phyloP scores from a whole-genome alignment of 164 flowering plant genomes.

The Brasenia schreberi region DNA sequence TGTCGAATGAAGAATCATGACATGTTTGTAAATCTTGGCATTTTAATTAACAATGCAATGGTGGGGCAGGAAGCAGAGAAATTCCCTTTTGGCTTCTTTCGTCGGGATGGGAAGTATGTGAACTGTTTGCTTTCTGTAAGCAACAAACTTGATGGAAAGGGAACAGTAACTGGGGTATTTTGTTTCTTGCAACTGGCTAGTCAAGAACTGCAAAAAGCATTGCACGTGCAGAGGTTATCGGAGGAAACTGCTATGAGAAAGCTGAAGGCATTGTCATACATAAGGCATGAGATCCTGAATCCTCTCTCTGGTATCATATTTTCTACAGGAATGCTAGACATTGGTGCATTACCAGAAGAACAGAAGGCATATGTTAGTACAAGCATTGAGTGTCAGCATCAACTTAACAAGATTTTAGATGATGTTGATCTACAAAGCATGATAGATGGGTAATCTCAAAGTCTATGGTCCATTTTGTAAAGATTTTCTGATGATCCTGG shows the following conservation, averaged over 20 bases:
- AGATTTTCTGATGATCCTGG: not conserved
- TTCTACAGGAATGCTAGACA: slow-evolving; percentile 69
- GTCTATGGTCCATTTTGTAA: not conserved
- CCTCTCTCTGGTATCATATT: slow-evolving; percentile 85
- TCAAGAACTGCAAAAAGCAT: slow-evolving; percentile 86
- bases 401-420: slow-evolving; percentile 73
- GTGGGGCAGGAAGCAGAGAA: slow-evolving; percentile 68
- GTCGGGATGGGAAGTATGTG: slow-evolving; percentile 56
- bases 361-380: slow-evolving; percentile 56
- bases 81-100: slow-evolving; percentile 62
- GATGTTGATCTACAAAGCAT: slow-evolving; percentile 82
- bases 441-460: slow-evolving; percentile 66
- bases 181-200: slow-evolving; percentile 96
- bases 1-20: slow-evolving; percentile 86
- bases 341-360: slow-evolving; percentile 56
- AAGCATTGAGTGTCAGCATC: slow-evolving; percentile 75
- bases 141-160: slow-evolving; percentile 68
- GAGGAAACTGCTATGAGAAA: slow-evolving; percentile 81
- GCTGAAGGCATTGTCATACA: slow-evolving; percentile 57
- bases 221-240: slow-evolving; percentile 66
- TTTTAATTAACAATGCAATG: slow-evolving; percentile 70
- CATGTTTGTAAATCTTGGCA: slow-evolving; percentile 63
- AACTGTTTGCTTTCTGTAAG: slow-evolving; percentile 79
- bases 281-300: slow-evolving; percentile 69
- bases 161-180: slow-evolving; percentile 74